These are phyloP conservation scores for Helotiales sp. DNA, from an alignment of 2,329 filamentous ascomycete genomes.

Conservation along the genomic window DNA sequence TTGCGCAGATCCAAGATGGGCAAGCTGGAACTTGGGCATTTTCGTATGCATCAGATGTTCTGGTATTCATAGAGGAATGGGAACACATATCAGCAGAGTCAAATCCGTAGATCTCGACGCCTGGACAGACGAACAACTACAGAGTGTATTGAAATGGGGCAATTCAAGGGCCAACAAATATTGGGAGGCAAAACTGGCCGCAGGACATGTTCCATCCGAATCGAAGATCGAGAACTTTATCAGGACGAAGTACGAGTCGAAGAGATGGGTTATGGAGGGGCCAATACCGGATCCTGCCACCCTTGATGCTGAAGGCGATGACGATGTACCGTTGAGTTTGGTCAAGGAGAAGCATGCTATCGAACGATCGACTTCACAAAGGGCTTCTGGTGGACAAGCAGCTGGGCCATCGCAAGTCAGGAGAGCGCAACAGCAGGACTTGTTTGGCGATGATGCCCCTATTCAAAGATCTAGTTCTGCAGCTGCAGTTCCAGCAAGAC, in stretches of 20 bases:
- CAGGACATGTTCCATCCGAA: slow-evolving; percentile 91
- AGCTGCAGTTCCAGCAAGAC: slow-evolving; percentile 59
- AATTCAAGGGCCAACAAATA: slow-evolving; percentile 98
- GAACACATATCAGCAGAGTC: slow-evolving; percentile 96
- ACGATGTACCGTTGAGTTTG: slow-evolving; percentile 71
- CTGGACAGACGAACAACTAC: slow-evolving; percentile 97
- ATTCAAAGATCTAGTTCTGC: slow-evolving; percentile 75
- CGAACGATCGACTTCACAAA: slow-evolving; percentile 52
- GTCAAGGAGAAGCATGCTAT: slow-evolving; percentile 71
- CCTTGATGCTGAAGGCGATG: slow-evolving; percentile 82
- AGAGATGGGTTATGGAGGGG: slow-evolving; percentile 99
- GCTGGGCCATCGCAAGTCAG: slow-evolving; percentile 39
- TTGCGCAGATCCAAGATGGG: slow-evolving; percentile 90
- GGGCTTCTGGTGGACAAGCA: slow-evolving; percentile 41
- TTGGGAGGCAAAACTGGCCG: slow-evolving; percentile 93
- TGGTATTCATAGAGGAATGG: slow-evolving; percentile 98
- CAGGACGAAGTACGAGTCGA: slow-evolving; percentile 97
- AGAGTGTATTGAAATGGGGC: slow-evolving; percentile 93
- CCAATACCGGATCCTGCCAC: slow-evolving; percentile 90
- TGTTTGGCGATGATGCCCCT: slow-evolving; percentile 77
- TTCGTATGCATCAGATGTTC: slow-evolving; percentile 99
- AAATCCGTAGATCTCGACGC: slow-evolving; percentile 98
- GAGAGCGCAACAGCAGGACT: slow-evolving; percentile 67
- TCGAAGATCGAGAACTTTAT: slow-evolving; percentile 99
- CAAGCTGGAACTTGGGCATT: slow-evolving; percentile 96